These are phyloP conservation scores for Ambrosiella xylebori DNA, from an alignment of 2,329 filamentous ascomycete genomes.

Conservation along the genomic window DNA sequence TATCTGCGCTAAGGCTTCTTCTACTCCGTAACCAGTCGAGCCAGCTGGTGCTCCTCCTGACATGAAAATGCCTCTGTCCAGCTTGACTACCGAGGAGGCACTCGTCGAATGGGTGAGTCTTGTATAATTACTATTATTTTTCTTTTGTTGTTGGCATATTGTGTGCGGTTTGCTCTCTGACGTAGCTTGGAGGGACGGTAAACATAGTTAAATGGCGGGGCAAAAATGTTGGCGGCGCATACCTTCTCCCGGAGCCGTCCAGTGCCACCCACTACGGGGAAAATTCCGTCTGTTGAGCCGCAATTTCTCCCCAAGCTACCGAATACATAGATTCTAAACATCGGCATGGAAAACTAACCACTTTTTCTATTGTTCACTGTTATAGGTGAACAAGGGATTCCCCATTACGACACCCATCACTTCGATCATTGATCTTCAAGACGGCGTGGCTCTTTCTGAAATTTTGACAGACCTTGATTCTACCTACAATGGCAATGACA, in stretches of 20 bases:
- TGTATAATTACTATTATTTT: neutral
- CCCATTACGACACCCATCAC: slow-evolving; percentile 28
- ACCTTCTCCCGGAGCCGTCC: neutral
- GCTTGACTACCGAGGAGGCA: slow-evolving; percentile 10
- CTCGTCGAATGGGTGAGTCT: slow-evolving; percentile 12
- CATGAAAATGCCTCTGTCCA: slow-evolving; percentile 6
- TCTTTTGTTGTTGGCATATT: neutral
- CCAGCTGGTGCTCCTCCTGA: neutral
- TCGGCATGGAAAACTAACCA: neutral
- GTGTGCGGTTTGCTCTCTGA: neutral
- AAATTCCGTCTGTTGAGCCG: neutral
- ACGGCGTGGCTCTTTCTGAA: slow-evolving; percentile 36
- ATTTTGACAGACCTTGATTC: slow-evolving; percentile 41
- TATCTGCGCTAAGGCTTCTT: slow-evolving; percentile 6
- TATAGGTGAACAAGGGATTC: slow-evolving; percentile 25
- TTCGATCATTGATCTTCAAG: slow-evolving; percentile 33
- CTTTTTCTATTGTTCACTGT: slow-evolving; percentile 6
- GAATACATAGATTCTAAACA: neutral
- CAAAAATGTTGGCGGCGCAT: neutral
- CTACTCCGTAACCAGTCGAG: slow-evolving; percentile 1
- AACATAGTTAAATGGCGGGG: neutral
- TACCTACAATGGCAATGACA: slow-evolving; percentile 36
- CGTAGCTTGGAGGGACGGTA: neutral
- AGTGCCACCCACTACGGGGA: neutral
- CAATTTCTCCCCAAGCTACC: neutral